These are phyloP conservation scores for Amanita rimosa DNA, from an alignment of 768 basidiomycete species.

Conservation along the genomic window DNA sequence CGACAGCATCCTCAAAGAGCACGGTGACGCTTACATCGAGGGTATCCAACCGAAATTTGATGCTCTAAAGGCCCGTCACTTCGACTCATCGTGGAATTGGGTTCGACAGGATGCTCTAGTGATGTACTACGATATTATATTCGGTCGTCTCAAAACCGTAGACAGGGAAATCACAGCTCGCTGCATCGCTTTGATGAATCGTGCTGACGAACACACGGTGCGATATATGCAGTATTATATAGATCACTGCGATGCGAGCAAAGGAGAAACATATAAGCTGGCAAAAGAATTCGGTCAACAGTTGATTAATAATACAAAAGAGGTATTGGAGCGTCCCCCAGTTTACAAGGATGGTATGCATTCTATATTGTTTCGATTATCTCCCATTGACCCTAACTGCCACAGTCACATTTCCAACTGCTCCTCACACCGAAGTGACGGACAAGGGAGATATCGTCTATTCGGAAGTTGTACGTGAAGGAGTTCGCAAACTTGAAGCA, in stretches of 20 bases:
- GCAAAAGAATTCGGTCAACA: slow-evolving; percentile 97
- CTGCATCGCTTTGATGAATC: slow-evolving; percentile 95
- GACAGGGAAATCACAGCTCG: slow-evolving; percentile 95
- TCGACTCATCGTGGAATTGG: slow-evolving; percentile 99
- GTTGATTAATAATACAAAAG: slow-evolving; percentile 86
- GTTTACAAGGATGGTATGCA: slow-evolving; percentile 88
- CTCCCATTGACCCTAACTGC: slow-evolving; percentile 7
- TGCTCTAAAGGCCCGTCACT: slow-evolving; percentile 91
- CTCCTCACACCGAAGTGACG: slow-evolving; percentile 89
- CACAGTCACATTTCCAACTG: slow-evolving; percentile 94
- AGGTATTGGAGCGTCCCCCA: slow-evolving; percentile 75
- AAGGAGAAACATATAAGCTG: slow-evolving; percentile 88
- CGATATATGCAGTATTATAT: slow-evolving; percentile 96
- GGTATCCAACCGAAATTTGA: slow-evolving; percentile 95
- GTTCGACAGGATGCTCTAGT: slow-evolving; percentile 91
- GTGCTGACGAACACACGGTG: slow-evolving; percentile 86
- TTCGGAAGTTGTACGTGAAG: slow-evolving; percentile 89
- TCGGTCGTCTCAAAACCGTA: slow-evolving; percentile 86
- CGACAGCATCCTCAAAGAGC: slow-evolving; percentile 83
- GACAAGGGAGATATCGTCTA: slow-evolving; percentile 92
- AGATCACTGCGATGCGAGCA: slow-evolving; percentile 64
- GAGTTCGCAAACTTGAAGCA: slow-evolving; percentile 94
- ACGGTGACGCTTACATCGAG: slow-evolving; percentile 87
- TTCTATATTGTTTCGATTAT: neutral
- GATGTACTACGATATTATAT: slow-evolving; percentile 99